Conservation (phyloP, 2,329 filamentous ascomycete species). For the Diaporthe vaccinii region DNA sequence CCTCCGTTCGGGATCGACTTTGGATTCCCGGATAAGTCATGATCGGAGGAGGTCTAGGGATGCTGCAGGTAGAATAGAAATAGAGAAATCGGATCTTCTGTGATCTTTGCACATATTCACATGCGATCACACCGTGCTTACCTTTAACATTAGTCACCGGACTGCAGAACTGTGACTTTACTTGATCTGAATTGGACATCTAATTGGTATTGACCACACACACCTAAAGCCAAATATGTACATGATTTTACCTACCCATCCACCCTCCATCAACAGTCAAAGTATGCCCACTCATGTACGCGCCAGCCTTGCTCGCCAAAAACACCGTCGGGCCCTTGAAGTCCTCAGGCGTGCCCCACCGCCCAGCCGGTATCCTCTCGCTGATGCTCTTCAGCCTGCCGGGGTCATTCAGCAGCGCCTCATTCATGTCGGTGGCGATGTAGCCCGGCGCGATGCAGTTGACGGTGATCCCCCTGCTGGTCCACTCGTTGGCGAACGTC, state of each 20-base stretch:
- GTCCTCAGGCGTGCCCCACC: slow-evolving; percentile 88
- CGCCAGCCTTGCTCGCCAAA: slow-evolving; percentile 81
- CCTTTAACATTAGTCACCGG: too few species aligned
- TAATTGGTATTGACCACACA: neutral
- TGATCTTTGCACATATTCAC: neutral
- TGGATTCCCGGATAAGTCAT: slow-evolving; percentile 77
- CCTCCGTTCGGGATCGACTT: slow-evolving; percentile 78
- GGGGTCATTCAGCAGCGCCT: slow-evolving; percentile 80
- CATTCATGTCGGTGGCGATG: slow-evolving; percentile 95
- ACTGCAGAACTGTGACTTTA: neutral
- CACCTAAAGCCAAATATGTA: neutral
- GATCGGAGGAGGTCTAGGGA: neutral
- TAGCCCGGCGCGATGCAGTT: slow-evolving; percentile 94
- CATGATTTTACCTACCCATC: slow-evolving; percentile 80
- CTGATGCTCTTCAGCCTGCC: slow-evolving; percentile 80
- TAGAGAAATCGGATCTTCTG: neutral
- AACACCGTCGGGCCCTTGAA: slow-evolving; percentile 88
- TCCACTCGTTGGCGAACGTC: slow-evolving; percentile 89
- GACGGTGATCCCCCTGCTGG: slow-evolving; percentile 81
- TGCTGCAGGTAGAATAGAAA: neutral
- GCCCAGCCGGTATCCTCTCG: slow-evolving; percentile 83
- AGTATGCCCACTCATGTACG: slow-evolving; percentile 85
- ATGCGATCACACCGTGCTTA: neutral
- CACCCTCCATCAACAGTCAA: slow-evolving; percentile 90
- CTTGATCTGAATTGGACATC: neutral